phyloP scores from a whole-genome alignment of 2,329 filamentous ascomycete species.

The Aspergillus candidus region DNA sequence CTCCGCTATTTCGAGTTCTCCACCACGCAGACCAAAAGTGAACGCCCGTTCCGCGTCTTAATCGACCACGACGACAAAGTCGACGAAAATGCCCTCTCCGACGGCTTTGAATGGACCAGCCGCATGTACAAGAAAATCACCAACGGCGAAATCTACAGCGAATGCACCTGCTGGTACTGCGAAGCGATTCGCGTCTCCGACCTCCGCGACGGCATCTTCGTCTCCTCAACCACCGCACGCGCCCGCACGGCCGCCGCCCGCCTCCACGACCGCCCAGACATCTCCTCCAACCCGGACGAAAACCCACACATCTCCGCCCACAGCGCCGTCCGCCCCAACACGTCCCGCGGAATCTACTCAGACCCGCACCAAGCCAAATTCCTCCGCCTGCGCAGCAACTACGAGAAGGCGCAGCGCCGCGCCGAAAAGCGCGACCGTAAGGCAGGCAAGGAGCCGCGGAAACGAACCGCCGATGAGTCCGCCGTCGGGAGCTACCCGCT shows the following conservation, averaged over 20 bases:
- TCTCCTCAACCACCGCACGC: slow-evolving; percentile 44
- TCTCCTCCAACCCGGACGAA: slow-evolving; percentile 48
- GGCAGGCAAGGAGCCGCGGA: slow-evolving; percentile 28
- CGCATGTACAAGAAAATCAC: slow-evolving; percentile 62
- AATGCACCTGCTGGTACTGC: slow-evolving; percentile 51
- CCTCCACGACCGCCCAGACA: slow-evolving; percentile 33
- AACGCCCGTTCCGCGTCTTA: slow-evolving; percentile 43
- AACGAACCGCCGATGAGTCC: slow-evolving; percentile 17
- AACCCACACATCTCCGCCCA: slow-evolving; percentile 69
- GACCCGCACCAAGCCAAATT: slow-evolving; percentile 26
- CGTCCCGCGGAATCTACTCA: slow-evolving; percentile 7
- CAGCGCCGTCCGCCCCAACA: slow-evolving; percentile 51
- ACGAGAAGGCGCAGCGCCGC: slow-evolving; percentile 38
- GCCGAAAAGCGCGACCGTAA: slow-evolving; percentile 23
- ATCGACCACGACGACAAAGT: slow-evolving; percentile 84
- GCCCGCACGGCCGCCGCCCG: slow-evolving; percentile 48
- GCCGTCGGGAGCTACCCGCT: slow-evolving; percentile 25
- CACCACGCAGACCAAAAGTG: slow-evolving; percentile 29
- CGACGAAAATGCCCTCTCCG: slow-evolving; percentile 58
- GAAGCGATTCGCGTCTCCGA: slow-evolving; percentile 60
- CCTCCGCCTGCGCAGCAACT: slow-evolving; percentile 49
- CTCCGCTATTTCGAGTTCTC: slow-evolving; percentile 57
- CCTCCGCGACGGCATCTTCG: slow-evolving; percentile 39
- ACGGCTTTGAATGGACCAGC: slow-evolving; percentile 66
- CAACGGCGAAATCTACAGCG: slow-evolving; percentile 52